Conservation (phyloP, 2,329 filamentous ascomycete genomes). For the Xylaria sp. region DNA sequence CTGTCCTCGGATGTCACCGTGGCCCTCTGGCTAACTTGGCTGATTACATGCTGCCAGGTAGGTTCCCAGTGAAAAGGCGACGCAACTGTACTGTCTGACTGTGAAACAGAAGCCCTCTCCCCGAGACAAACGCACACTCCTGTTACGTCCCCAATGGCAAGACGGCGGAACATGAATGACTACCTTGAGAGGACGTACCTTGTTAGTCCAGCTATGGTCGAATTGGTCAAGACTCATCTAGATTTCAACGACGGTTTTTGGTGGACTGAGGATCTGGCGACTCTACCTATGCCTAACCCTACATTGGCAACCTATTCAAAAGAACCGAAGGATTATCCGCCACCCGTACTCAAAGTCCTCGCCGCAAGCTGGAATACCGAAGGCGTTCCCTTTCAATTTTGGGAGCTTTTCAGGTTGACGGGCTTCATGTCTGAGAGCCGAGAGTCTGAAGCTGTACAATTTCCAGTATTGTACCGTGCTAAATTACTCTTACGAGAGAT, state of each 20-base stretch:
- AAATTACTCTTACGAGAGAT: constrained; percentile 67
- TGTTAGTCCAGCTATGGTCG: constrained; percentile 53
- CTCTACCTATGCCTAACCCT: constrained; percentile 53
- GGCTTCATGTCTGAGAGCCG: constrained; percentile 61
- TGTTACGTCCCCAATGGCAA: constrained; percentile 61
- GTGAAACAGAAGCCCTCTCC: constrained; percentile 56
- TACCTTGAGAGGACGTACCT: constrained; percentile 61
- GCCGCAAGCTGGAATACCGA: constrained; percentile 64
- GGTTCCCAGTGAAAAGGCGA: constrained; percentile 30
- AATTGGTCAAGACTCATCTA: constrained; percentile 57
- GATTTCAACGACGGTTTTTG: constrained; percentile 69
- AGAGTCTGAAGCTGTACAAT: constrained; percentile 59
- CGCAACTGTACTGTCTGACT: constrained; percentile 40
- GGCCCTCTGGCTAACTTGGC: constrained; percentile 59
- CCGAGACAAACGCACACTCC: constrained; percentile 62
- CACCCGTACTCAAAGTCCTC: constrained; percentile 62
- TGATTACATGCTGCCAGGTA: constrained; percentile 64
- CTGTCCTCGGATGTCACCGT: constrained; percentile 62
- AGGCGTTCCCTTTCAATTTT: constrained; percentile 62
- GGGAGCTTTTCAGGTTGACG: constrained; percentile 63
- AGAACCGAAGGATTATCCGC: constrained; percentile 55
- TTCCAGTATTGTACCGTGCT: constrained; percentile 63
- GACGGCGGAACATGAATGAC: constrained; percentile 63
- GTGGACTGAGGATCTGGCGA: constrained; percentile 65
- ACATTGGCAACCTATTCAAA: constrained; percentile 54